Evolutionary conservation across 75 land plant genomes (phyloP), one percentile per base, ranked within the genome.

Genomic region (Larix kaempferi): DNA sequence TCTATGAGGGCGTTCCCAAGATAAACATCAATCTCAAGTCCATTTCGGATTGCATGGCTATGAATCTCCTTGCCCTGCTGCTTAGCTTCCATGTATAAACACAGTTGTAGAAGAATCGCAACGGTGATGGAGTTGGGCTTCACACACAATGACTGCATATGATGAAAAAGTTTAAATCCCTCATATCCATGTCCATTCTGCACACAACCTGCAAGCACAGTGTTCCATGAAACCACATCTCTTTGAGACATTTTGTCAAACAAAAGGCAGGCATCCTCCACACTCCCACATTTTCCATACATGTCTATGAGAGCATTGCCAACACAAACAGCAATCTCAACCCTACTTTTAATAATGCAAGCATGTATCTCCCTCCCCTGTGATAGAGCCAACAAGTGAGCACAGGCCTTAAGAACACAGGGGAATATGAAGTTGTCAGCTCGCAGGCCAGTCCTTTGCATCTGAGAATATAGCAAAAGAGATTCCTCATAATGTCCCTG

Each of bases 181-280:
- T 86, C 83, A 35, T 12, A 12, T 25, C 44, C 83, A 39, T n/a
- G 33, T n/a, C 86, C 89, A 79, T 85, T 85, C 76, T 84, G 64
- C 2, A 60, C 83, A 81, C 85, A 93, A 39, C 95, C 95, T 22
- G 91, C 82, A 74, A 91, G 86, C 90, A 91, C 86, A 22, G 92
- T 80, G 27, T 82, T 90, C 91, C 93, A 92, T 1, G 95, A 83
- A 63, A 88, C 85, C 63, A 77, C 87, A 81, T 91, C 85, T 71
- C 82, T 79, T 13, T 49, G 39, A 12, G 8, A 0, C 82, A 81
- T 75, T 58, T 74, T 56, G 57, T 83, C 86, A 80, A 91, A 91
- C 59, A 91, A 58, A 27, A 26, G 22, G 7, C 84, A 64, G 54
- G 89, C 93, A 66, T 63, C 75, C 22, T 73, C 76, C 2, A 78